Conservation (phyloP, 805 yeast species). For the Yamadazyma tumulicola region DNA sequence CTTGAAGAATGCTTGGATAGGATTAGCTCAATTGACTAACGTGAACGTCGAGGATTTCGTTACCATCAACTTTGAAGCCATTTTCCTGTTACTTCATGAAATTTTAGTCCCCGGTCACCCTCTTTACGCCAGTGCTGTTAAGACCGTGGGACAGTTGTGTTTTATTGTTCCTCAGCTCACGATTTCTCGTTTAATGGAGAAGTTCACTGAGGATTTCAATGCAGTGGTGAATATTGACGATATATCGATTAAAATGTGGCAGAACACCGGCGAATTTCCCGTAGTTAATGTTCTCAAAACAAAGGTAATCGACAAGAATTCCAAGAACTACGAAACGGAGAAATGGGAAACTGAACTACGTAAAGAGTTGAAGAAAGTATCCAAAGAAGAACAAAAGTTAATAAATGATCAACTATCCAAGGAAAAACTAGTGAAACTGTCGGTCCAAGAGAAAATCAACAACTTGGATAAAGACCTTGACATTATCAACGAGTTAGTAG, state of each 20-base stretch:
- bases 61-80: constrained; percentile 16
- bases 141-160: constrained; percentile 45
- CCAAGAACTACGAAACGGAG: constrained; percentile 78
- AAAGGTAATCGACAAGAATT: constrained; percentile 56
- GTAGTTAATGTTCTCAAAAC: constrained; percentile 48
- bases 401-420: constrained; percentile 60
- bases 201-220: constrained; percentile 44
- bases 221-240: constrained; percentile 40
- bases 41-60: constrained; percentile 65
- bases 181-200: constrained; percentile 47
- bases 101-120: constrained; percentile 3
- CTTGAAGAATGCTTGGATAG: constrained; percentile 69
- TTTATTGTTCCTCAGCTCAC: constrained; percentile 59
- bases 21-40: constrained; percentile 54
- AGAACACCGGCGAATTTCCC: constrained; percentile 62
- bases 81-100: constrained; percentile 15
- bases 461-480: constrained; percentile 10
- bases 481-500: constrained; percentile 12
- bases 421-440: constrained; percentile 55
- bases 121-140: constrained; percentile 25
- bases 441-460: constrained; percentile 29
- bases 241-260: constrained; percentile 61
- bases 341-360: constrained; percentile 89
- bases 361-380: constrained; percentile 67
- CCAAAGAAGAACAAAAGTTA: constrained; percentile 70